Evolutionary conservation across 805 yeast species (phyloP), one percentile per base, ranked within the genome.

Genomic region (Spencermartinsiella europaea): DNA sequence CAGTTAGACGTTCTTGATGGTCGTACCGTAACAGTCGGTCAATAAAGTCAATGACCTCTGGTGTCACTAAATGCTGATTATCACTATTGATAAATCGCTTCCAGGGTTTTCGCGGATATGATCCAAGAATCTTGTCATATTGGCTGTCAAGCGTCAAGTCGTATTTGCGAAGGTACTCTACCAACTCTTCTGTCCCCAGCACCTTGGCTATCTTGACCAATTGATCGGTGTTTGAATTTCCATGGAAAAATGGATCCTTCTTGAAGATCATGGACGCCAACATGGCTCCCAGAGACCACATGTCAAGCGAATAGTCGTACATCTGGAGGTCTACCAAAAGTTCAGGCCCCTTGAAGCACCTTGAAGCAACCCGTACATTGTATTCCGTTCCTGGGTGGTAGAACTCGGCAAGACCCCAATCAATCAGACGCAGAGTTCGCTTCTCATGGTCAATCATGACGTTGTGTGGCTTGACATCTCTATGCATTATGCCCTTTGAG

Each of bases 341-440:
- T 62, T 90, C 97, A 2, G 97, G 97, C 2, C 96, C 96, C 66
- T 90, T 90, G 66, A 84, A 90, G 63, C 87, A 88, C 55, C 97
- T 71, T 3, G 95, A 86, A 1, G 97, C 96, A 15, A 90, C 97
- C 54, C 97, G 75, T 17, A 90, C 96, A 60, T 90, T 90, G 60
- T 86, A 90, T 58, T 87, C 95, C 62, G 80, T 84, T 12, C 88
- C 88, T 20, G 87, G 80, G 62, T 90, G 96, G 61, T 89, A 89
- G 62, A 87, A 89, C 64, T 90, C 97, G 5, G 97, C 96, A 44
- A 90, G 69, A 5, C 97, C 97, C 96, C 96, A 90, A 66, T 90
- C 97, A 45, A 90, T 89, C 53, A 89, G 75, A 53, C 95, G 76
- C 56, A 90, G 69, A 59, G 79, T 64, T 70, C 80, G 53, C 51